Evolutionary conservation across 1,284 basidiomycete species (phyloP).

Genomic region (Amylostereum chailletii): DNA sequence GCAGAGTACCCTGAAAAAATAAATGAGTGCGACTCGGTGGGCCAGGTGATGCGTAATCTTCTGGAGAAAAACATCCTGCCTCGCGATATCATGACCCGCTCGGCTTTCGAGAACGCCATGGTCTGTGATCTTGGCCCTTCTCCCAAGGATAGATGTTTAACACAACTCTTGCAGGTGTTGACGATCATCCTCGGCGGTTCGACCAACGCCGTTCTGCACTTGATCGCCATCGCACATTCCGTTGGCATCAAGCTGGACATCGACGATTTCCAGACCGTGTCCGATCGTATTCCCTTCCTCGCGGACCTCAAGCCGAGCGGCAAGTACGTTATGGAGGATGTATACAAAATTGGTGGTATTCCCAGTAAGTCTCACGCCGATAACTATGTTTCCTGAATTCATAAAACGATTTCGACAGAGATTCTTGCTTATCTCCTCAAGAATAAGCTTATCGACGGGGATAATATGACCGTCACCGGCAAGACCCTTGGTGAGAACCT

Average conservation of each 20-base stretch:
- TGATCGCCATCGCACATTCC: constrained; percentile 86
- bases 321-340: constrained; percentile 86
- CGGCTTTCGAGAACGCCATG: constrained; percentile 96
- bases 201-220: constrained; percentile 87
- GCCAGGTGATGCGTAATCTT: constrained; percentile 75
- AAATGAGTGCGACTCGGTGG: constrained; percentile 77
- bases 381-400: too few relatives aligned
- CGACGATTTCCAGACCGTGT: constrained; percentile 83
- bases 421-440: constrained; percentile 77
- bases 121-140: constrained; percentile 28
- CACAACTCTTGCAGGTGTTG: constrained; percentile 47
- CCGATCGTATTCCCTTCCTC: constrained; percentile 80
- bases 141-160: too few relatives aligned
- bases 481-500: constrained; percentile 84
- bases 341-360: constrained; percentile 83
- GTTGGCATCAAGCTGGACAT: constrained; percentile 77
- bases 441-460: constrained; percentile 77
- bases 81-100: constrained; percentile 91
- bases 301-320: constrained; percentile 89
- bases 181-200: constrained; percentile 94
- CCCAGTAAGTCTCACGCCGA: constrained; percentile 43
- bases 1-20: constrained; percentile 86
- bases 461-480: constrained; percentile 84
- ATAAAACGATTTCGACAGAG: constrained; percentile 34
- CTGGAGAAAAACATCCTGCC: constrained; percentile 91